phyloP scores from a whole-genome alignment of 2,329 filamentous ascomycete species.

The Talaromyces funiculosus region DNA sequence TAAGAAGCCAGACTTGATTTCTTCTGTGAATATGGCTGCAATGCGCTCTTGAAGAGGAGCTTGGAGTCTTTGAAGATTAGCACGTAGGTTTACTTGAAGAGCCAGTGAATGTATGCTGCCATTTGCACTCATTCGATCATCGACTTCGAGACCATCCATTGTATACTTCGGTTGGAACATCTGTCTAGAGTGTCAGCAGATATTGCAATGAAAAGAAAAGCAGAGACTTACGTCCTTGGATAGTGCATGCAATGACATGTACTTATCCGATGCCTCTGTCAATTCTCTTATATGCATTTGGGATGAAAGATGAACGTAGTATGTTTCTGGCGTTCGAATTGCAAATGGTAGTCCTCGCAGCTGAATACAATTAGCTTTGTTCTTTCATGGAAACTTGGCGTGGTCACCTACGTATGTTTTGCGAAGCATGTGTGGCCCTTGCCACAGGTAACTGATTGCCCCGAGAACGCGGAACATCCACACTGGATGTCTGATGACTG shows the following conservation, averaged over 20 bases:
- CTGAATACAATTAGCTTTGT: too few species aligned
- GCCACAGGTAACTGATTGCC: too few species aligned
- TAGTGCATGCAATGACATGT: conserved; percentile 3
- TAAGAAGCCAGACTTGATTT: too few species aligned
- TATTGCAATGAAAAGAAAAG: not conserved
- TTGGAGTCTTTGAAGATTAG: not conserved
- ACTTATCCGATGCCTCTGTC: not conserved
- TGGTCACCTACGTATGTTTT: too few species aligned
- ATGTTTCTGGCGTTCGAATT: conserved; percentile 1
- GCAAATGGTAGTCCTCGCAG: too few species aligned
- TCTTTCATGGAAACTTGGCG: too few species aligned
- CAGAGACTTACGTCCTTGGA: conserved; percentile 6
- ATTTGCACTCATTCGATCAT: conserved; percentile 4
- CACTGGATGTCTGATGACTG: too few species aligned
- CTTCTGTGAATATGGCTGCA: not conserved
- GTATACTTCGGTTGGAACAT: conserved; percentile 9
- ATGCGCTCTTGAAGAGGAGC: not conserved
- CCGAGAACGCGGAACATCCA: too few species aligned
- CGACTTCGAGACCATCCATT: conserved; percentile 1
- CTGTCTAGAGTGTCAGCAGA: not conserved
- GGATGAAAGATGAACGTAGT: conserved; percentile 5
- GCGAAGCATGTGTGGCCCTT: too few species aligned
- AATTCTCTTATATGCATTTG: not conserved
- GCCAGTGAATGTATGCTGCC: not conserved
- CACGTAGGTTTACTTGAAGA: not conserved